phyloP scores from a whole-genome alignment of 805 yeast genomes.

The Ogataea angusta region DNA sequence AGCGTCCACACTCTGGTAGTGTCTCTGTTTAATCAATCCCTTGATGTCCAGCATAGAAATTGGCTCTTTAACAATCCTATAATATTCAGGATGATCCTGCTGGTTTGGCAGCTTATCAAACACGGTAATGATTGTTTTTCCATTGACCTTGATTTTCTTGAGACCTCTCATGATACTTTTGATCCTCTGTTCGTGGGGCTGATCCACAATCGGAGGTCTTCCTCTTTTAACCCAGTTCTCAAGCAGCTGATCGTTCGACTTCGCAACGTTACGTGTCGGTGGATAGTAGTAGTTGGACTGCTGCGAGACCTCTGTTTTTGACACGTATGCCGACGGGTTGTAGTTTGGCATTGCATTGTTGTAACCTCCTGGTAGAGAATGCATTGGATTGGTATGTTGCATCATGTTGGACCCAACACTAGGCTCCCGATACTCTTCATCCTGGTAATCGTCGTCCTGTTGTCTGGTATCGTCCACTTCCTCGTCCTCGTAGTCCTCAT shows the following conservation, averaged over 20 bases:
- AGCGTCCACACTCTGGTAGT: conserved; percentile 69
- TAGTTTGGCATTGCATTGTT: conserved; percentile 18
- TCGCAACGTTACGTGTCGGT: conserved; percentile 23
- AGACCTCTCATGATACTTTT: conserved; percentile 79
- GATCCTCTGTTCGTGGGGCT: conserved; percentile 88
- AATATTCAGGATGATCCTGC: conserved; percentile 52
- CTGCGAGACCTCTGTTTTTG: conserved; percentile 27
- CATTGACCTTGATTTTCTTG: conserved; percentile 64
- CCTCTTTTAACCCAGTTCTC: conserved; percentile 68
- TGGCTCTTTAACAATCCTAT: conserved; percentile 52
- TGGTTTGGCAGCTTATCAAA: conserved; percentile 84
- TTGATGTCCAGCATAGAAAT: conserved; percentile 70
- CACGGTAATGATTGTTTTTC: conserved; percentile 41
- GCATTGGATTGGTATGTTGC: conserved; percentile 6
- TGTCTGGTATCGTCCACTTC: conserved; percentile 23
- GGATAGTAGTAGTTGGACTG: conserved; percentile 28
- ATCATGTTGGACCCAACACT: conserved; percentile 1
- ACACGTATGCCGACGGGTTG: conserved; percentile 28
- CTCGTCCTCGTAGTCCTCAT: conserved; percentile 21
- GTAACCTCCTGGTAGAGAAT: conserved; percentile 5
- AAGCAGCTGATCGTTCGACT: conserved; percentile 25
- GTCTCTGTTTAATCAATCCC: conserved; percentile 80
- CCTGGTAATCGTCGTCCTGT: conserved; percentile 23
- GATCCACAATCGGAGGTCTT: conserved; percentile 87
- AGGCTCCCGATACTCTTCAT: conserved; percentile 18